These are phyloP conservation scores for Spathaspora girioi DNA, from an alignment of 805 yeast species.

Conservation along the genomic window DNA sequence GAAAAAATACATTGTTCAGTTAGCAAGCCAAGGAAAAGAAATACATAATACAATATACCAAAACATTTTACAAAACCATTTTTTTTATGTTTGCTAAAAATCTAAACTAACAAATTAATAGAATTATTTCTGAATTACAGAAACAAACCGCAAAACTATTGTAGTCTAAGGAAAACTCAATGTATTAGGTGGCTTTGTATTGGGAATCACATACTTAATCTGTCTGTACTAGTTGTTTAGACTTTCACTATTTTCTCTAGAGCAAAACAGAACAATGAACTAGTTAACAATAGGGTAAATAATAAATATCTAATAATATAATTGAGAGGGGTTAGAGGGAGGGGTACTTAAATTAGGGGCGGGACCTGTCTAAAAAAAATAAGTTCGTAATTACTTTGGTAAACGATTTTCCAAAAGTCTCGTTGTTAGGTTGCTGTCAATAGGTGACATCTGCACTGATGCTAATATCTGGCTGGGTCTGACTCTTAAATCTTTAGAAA, in stretches of 20 bases:
- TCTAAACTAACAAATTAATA: no score
- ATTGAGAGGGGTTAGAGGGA: background rate
- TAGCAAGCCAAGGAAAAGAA: background rate
- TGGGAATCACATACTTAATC: background rate
- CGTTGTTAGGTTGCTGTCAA: background rate
- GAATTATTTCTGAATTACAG: background rate
- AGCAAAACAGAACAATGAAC: background rate
- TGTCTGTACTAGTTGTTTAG: background rate
- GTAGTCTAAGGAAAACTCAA: background rate
- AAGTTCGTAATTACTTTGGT: background rate
- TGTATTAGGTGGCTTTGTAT: background rate
- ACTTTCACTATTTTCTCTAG: background rate
- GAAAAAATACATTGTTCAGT: background rate
- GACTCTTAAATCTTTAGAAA: no score
- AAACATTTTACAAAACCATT: background rate
- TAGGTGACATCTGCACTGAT: background rate
- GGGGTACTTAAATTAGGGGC: background rate
- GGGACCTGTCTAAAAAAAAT: background rate
- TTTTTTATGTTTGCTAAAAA: background rate
- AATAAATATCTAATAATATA: background rate
- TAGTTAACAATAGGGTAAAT: background rate
- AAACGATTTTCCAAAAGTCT: background rate
- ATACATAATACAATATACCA: background rate
- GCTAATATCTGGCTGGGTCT: background rate
- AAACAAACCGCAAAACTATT: no score